Conservation (phyloP, 2,329 filamentous ascomycete genomes). For the Pleurostoma richardsiae region DNA sequence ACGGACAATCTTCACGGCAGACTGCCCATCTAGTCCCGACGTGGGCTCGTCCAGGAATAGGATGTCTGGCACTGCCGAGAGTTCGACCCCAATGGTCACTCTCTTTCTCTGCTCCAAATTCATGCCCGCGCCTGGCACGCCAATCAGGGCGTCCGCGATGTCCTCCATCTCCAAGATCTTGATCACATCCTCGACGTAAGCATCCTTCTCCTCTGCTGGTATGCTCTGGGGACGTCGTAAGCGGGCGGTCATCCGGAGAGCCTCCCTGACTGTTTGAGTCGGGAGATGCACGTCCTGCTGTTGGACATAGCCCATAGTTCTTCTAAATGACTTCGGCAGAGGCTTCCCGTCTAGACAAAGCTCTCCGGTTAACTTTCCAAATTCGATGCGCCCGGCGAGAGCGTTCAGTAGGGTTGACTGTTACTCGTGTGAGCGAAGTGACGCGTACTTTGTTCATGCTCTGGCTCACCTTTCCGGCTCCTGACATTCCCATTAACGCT, state of each 20-base stretch:
- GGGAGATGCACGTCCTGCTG: constrained; percentile 10
- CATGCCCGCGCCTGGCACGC: background rate
- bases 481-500: constrained; percentile 11
- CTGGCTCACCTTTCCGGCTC: constrained; percentile 7
- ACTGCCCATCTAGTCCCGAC: background rate
- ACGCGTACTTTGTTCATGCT: too few relatives aligned
- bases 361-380: constrained; percentile 5
- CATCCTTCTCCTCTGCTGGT: constrained; percentile 5
- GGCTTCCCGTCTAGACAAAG: constrained; percentile 6
- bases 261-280: constrained; percentile 8
- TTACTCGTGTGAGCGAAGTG: too few relatives aligned
- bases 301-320: constrained; percentile 7
- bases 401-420: constrained; percentile 4
- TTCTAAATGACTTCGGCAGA: constrained; percentile 6
- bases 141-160: background rate
- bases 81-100: background rate
- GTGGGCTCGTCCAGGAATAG: background rate
- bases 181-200: constrained; percentile 7
- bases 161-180: constrained; percentile 1
- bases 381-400: constrained; percentile 2
- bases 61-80: background rate
- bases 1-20: background rate
- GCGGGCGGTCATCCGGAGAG: constrained; percentile 6
- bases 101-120: constrained; percentile 1
- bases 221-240: constrained; percentile 4